These are phyloP conservation scores for Backusella australiensis DNA, from an alignment of 192 early-diverging fungal genomes.

Conservation along the genomic window DNA sequence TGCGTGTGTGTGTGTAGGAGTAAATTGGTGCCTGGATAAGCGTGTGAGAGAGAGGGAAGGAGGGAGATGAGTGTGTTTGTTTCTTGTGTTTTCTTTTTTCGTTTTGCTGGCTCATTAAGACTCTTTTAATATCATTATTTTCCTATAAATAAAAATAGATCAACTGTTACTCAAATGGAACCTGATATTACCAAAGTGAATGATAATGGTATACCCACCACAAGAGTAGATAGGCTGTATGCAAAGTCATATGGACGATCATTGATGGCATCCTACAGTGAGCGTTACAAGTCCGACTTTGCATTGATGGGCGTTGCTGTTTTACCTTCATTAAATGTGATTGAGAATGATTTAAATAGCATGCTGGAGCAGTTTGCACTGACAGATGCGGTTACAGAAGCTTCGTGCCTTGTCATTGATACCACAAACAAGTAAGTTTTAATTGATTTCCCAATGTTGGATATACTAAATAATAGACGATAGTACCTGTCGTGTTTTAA, in stretches of 20 bases:
- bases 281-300: constrained; percentile 55
- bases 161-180: constrained; percentile 33
- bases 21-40: too few relatives aligned
- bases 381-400: constrained; percentile 27
- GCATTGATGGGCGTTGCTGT: constrained; percentile 54
- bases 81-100: not conserved
- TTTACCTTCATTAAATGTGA: constrained; percentile 7
- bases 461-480: not conserved
- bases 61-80: not conserved
- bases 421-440: constrained; percentile 39
- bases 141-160: constrained; percentile 19
- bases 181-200: constrained; percentile 33
- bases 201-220: constrained; percentile 17
- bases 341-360: constrained; percentile 43
- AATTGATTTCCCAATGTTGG: not conserved
- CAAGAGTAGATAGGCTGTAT: constrained; percentile 43
- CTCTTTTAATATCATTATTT: constrained; percentile 4
- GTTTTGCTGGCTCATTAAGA: not conserved
- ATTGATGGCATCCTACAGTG: constrained; percentile 52
- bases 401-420: constrained; percentile 44
- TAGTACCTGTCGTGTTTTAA: constrained; percentile 18
- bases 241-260: constrained; percentile 59
- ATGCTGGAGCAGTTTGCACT: constrained; percentile 36
- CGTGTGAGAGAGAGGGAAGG: not conserved
- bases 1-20: too few relatives aligned